phyloP scores from a whole-genome alignment of 257 asterid species.

The Nicotiana obtusifolia region DNA sequence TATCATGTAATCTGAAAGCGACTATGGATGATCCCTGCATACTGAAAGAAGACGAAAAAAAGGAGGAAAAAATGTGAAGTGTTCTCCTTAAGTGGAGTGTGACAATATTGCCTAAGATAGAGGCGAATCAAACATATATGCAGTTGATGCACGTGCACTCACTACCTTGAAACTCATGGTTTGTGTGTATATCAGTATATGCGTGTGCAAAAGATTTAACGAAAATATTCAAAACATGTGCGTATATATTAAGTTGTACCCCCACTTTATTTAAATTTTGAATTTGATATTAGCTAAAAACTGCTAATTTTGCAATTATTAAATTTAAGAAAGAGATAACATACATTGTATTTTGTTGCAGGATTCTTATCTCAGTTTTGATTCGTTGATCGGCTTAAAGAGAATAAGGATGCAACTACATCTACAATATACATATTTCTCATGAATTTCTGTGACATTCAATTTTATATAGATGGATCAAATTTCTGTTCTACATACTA shows the following conservation, averaged over 20 bases:
- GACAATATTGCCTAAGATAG: neutral
- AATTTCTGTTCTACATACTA: neutral
- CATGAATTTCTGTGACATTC: neutral
- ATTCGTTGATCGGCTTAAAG: neutral
- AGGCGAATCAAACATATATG: neutral
- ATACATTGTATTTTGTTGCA: neutral
- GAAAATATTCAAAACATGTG: neutral
- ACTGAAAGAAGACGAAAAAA: too few species aligned
- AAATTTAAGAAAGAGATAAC: neutral
- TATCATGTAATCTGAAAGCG: too few species aligned
- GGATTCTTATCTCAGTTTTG: slow-evolving; percentile 3
- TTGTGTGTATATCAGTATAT: neutral
- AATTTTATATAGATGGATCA: neutral
- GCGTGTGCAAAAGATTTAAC: neutral
- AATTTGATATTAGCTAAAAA: neutral
- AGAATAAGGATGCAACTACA: slow-evolving; percentile 7
- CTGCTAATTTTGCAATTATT: neutral
- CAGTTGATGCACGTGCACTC: neutral
- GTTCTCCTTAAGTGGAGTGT: neutral
- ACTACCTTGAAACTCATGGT: neutral
- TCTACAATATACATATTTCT: neutral
- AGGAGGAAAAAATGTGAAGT: too few species aligned
- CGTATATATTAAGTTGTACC: neutral
- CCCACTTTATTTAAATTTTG: neutral
- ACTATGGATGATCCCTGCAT: too few species aligned